These are phyloP conservation scores for Russula foetens DNA, from an alignment of 768 basidiomycete species.

Conservation along the genomic window DNA sequence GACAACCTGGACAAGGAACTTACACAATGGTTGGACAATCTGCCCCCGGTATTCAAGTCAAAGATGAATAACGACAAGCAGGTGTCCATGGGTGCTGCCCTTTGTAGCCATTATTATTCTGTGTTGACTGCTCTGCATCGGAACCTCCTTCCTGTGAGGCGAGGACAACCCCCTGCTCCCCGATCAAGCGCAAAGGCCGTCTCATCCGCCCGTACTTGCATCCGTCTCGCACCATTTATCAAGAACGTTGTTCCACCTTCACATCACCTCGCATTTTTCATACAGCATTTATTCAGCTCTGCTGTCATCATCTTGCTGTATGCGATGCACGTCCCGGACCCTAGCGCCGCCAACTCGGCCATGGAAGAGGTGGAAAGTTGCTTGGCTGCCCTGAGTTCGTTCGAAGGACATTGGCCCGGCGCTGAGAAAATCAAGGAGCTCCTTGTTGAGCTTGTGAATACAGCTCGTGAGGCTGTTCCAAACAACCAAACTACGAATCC, in stretches of 20 bases:
- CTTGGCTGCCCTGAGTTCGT: constrained; percentile 60
- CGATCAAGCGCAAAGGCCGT: constrained; percentile 76
- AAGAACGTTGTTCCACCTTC: constrained; percentile 78
- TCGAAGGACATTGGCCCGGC: constrained; percentile 86
- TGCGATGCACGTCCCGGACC: constrained; percentile 75
- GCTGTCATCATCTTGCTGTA: constrained; percentile 79
- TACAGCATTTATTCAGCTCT: constrained; percentile 84
- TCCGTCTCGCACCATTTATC: constrained; percentile 77
- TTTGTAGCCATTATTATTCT: constrained; percentile 87
- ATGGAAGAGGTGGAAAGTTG: constrained; percentile 80
- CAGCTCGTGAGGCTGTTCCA: constrained; percentile 59
- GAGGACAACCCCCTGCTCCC: constrained; percentile 57
- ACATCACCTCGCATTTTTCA: constrained; percentile 83
- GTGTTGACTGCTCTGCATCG: constrained; percentile 82
- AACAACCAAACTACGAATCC: constrained; percentile 22
- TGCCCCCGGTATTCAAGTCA: constrained; percentile 69
- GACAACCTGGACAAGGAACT: constrained; percentile 72
- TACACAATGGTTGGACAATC: constrained; percentile 74
- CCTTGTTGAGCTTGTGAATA: constrained; percentile 58
- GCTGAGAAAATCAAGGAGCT: constrained; percentile 82
- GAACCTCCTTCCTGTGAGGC: constrained; percentile 75
- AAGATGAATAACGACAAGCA: constrained; percentile 67
- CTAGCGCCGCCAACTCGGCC: constrained; percentile 54
- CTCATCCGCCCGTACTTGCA: constrained; percentile 77
- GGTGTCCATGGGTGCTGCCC: constrained; percentile 76